Evolutionary conservation across 169 alveolate species (phyloP).

Genomic region (Babesia gibsoni): DNA sequence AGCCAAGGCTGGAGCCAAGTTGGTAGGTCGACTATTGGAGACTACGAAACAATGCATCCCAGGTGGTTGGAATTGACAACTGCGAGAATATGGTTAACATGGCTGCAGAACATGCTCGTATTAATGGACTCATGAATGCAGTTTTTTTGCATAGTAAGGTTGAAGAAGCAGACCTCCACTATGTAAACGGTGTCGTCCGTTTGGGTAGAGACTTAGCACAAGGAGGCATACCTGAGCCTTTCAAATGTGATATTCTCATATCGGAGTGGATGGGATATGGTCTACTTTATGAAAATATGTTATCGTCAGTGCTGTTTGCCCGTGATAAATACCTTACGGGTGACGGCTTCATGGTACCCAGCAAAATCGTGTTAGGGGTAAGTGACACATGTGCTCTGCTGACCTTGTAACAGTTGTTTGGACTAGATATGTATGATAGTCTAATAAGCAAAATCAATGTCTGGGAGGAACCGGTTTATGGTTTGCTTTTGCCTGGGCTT

Average conservation of each 20-base stretch:
- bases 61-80: conserved; percentile 88
- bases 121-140: conserved; percentile 84
- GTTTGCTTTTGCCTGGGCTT: conserved; percentile 60
- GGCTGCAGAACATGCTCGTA: conserved; percentile 87
- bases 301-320: conserved; percentile 92
- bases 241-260: conserved; percentile 93
- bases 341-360: conserved; percentile 62
- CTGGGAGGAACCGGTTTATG: conserved; percentile 83
- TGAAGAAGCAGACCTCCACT: conserved; percentile 36
- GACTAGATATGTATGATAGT: conserved; percentile 91
- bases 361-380: conserved; percentile 81
- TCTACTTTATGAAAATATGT: conserved; percentile 93
- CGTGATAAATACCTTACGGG: conserved; percentile 70
- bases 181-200: conserved; percentile 46
- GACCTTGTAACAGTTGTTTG: conserved; percentile 86
- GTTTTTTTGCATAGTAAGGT: conserved; percentile 77
- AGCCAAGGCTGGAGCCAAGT: conserved; percentile 92
- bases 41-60: conserved; percentile 48
- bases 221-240: conserved; percentile 89
- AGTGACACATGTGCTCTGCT: conserved; percentile 90
- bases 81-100: conserved; percentile 87
- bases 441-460: conserved; percentile 81
- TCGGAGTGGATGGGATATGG: conserved; percentile 99
- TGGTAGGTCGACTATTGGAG: conserved; percentile 87
- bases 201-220: conserved; percentile 85